Evolutionary conservation across 805 yeast species (phyloP).

Genomic region (Cephaloascus albidus): DNA sequence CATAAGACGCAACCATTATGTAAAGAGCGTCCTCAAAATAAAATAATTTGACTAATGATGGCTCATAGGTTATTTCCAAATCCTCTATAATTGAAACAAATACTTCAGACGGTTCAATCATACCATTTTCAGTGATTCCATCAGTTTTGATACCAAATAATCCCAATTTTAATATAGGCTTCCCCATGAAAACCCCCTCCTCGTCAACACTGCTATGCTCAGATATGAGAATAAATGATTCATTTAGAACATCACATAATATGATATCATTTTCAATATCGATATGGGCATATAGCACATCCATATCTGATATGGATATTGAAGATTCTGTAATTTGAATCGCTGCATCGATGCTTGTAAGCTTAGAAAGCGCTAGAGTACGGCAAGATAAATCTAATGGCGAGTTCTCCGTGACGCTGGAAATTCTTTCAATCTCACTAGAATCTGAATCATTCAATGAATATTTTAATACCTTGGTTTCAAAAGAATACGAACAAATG

Average conservation of each 20-base stretch:
- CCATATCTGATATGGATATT: constrained; percentile 8
- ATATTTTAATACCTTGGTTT: constrained; percentile 23
- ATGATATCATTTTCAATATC: constrained; percentile 3
- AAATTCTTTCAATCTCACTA: background rate
- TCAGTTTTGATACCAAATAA: constrained; percentile 4
- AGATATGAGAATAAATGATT: constrained; percentile 4
- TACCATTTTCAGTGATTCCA: constrained; percentile 6
- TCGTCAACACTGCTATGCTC: background rate
- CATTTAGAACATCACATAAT: constrained; percentile 9
- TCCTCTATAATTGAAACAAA: constrained; percentile 9
- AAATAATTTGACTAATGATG: constrained; percentile 6
- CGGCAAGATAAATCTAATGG: constrained; percentile 6
- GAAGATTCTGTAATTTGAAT: constrained; percentile 12
- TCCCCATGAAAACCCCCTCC: background rate
- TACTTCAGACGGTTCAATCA: constrained; percentile 5
- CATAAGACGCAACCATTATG: constrained; percentile 9
- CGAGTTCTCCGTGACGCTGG: constrained; percentile 14
- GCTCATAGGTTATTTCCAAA: constrained; percentile 1
- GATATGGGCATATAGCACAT: constrained; percentile 2
- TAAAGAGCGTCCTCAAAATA: constrained; percentile 1
- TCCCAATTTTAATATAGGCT: constrained; percentile 3
- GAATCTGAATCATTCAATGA: constrained; percentile 12
- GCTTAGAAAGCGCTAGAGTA: constrained; percentile 6
- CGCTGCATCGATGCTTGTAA: constrained; percentile 5
- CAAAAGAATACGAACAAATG: constrained; percentile 27